Percentiles rank a stretch among this genome's conserved stretches.
Evolutionary conservation across 2,329 filamentous ascomycete species (phyloP).

Genomic region (Hymenoscyphus infarciens): DNA sequence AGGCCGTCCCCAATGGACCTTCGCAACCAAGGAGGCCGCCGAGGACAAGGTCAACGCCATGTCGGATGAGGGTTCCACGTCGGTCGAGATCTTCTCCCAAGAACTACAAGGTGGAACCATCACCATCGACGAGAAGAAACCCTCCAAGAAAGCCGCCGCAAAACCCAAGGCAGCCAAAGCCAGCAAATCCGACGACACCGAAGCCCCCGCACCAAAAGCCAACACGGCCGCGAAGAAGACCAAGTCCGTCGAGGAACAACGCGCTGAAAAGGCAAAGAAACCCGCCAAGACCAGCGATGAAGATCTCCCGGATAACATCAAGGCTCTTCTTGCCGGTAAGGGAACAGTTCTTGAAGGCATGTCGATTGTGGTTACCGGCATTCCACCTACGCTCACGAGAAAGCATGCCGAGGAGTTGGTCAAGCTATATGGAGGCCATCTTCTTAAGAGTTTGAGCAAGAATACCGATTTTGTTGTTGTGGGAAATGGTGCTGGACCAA

Average conservation of each 20-base stretch:
- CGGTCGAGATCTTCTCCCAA: constrained; percentile 11
- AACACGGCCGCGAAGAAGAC: constrained; percentile 22
- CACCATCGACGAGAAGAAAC: constrained; percentile 9
- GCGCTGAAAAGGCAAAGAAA: constrained; percentile 23
- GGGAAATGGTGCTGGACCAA: constrained; percentile 28
- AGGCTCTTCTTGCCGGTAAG: constrained; percentile 16
- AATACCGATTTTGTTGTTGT: constrained; percentile 27
- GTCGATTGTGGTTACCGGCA: constrained; percentile 24
- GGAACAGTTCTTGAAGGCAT: constrained; percentile 16
- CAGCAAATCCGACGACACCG: constrained; percentile 2
- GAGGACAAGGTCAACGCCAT: constrained; percentile 12
- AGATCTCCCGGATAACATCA: constrained; percentile 22
- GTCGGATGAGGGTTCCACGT: too few species aligned
- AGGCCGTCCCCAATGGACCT: constrained; percentile 16
- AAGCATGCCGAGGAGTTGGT: constrained; percentile 26
- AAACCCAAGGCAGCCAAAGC: background rate
- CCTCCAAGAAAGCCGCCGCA: constrained; percentile 2
- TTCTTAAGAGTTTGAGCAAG: constrained; percentile 24
- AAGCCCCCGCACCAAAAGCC: constrained; percentile 9
- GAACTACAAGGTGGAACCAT: constrained; percentile 21
- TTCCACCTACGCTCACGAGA: constrained; percentile 23
- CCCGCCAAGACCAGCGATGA: constrained; percentile 12
- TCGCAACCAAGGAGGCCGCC: constrained; percentile 20
- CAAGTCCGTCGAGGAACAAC: constrained; percentile 24
- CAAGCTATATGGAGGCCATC: constrained; percentile 23